A percentile compares a stretch with the other conserved stretches of the same genome.
Conservation (phyloP, 202 grass and related monocot species). For the Panicum hallii region DNA sequence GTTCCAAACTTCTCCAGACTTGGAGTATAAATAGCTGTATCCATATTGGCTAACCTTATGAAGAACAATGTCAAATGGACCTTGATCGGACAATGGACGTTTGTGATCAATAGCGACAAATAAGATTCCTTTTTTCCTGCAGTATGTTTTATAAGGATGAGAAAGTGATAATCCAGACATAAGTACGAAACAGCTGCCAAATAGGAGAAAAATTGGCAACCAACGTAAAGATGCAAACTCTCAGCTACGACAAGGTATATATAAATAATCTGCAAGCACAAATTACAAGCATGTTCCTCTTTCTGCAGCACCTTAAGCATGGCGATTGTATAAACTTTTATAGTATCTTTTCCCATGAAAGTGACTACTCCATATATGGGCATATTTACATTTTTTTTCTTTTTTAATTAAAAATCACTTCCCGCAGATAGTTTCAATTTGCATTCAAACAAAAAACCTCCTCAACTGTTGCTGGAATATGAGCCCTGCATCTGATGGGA, state of each 20-base stretch:
- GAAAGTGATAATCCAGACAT: conserved; percentile 7
- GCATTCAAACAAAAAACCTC: conserved; percentile 3
- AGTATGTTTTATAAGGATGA: conserved; percentile 40
- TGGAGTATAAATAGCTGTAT: conserved; percentile 13
- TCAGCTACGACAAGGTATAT: background rate
- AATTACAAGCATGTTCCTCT: conserved; percentile 11
- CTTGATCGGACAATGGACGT: conserved; percentile 72
- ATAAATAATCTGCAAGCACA: background rate
- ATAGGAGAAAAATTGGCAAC: conserved; percentile 15
- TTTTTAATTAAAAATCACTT: background rate
- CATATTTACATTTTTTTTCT: background rate
- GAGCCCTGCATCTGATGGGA: background rate
- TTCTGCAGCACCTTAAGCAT: conserved; percentile 16
- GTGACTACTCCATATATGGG: background rate
- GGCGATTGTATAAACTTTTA: background rate
- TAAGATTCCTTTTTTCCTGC: conserved; percentile 84
- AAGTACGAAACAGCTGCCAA: conserved; percentile 30
- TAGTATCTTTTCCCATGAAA: background rate
- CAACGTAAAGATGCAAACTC: conserved; percentile 14
- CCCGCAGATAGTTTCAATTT: background rate
- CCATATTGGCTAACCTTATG: conserved; percentile 73
- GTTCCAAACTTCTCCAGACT: background rate
- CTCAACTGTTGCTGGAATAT: background rate
- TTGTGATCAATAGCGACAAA: conserved; percentile 85
- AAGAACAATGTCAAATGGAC: conserved; percentile 87